A percentile compares a stretch with the other conserved stretches of the same genome.
These are phyloP conservation scores for Rhipidocladum racemiflorum DNA, from an alignment of 176 grass and related monocot species.

Conservation along the genomic window DNA sequence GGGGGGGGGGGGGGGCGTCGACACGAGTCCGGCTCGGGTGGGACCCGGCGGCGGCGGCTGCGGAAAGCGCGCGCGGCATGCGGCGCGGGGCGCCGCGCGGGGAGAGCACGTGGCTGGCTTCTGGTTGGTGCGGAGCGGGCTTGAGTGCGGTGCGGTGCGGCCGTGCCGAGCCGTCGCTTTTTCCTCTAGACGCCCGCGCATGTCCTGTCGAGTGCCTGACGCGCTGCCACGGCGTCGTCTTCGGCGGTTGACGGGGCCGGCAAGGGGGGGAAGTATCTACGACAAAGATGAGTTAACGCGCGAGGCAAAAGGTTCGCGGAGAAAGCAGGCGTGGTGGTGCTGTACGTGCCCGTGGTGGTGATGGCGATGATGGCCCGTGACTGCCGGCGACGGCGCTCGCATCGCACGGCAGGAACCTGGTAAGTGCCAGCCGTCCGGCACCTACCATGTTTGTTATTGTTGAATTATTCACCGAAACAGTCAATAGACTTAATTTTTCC, in stretches of 20 bases:
- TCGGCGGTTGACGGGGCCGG: not conserved
- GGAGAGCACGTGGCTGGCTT: not conserved
- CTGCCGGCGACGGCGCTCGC: not conserved
- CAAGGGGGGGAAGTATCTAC: not conserved
- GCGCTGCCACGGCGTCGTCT: not conserved
- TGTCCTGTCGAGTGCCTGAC: not conserved
- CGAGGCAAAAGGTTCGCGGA: not conserved
- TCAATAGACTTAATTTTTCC: no score
- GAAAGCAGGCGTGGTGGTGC: not conserved
- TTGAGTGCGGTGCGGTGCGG: no score
- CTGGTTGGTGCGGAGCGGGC: no score
- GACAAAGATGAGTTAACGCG: not conserved
- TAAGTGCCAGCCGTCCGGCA: not conserved
- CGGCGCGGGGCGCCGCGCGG: conserved; percentile 10
- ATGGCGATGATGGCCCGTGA: no score
- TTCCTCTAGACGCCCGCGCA: not conserved
- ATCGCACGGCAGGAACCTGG: not conserved
- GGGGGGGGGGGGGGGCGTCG: not conserved
- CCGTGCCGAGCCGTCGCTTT: not conserved
- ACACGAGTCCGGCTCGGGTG: not conserved
- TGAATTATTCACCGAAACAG: no score
- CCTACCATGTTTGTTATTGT: no score
- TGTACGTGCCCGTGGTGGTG: no score
- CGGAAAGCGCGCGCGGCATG: not conserved
- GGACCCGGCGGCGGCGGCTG: not conserved